Base-by-base conservation (phyloP, 176 grass and related monocot genomes). In the Stipa capillata region DNA sequence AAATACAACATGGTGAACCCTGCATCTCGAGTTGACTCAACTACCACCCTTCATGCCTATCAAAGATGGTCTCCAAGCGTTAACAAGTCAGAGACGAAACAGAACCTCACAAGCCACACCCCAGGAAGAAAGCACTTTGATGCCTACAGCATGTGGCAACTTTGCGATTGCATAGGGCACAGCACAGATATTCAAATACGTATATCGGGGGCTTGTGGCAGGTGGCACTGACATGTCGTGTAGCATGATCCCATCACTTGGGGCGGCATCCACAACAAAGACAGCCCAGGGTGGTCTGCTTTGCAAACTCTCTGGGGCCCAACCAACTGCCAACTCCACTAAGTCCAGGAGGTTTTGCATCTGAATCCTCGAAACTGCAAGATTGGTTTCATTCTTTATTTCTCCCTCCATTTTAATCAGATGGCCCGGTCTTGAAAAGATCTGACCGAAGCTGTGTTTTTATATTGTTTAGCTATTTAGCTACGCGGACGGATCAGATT, bases 251-350 rank as follows among this genome's bases (percentile, higher is more conserved):
- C 23, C 58, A 58, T 83, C 74, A 78, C 74, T 14, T 20, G 74
- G 49, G 86, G 66, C 86, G 57, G 57, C 67, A 16, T 65, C 80
- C 2, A 29, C 36, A 44, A 69, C 53, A 32, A 39, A 1, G 73
- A 79, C 79, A 48, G 16, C 33, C 32, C 33, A 37, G 78, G 25
- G 79, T 16, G 69, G 56, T 33, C 77, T 29, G 39, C 57, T 45
- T 37, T 36, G 8, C 37, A 18, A 10, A 14, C 2, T 33, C 44
- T n/a, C n/a, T n/a, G n/a, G n/a, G 78, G 1, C 79, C 80, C 66
- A 20, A 3, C 74, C n/a, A 83, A 78, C 73, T 16, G 74, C 40
- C 86, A 15, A 1, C 67, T 73, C 80, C 86, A 73, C 74, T 83
- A 21, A 9, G 24, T 23, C 7, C 18, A 3, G 23, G 16, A 65